Evolutionary conservation across 305 asterid species (phyloP).

Genomic region (Rubia peregrina): DNA sequence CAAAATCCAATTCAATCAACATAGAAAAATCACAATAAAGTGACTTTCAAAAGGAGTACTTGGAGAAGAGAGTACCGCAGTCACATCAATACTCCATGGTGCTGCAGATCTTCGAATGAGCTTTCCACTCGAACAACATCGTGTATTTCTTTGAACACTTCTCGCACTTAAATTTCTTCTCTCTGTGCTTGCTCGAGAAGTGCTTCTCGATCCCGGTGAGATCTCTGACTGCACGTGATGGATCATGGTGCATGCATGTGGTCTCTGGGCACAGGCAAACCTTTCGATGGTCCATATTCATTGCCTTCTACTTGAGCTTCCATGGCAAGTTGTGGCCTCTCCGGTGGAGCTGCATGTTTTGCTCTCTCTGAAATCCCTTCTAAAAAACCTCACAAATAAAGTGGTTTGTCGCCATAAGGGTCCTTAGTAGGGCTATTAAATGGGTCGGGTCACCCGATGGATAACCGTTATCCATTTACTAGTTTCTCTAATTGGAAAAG

Average conservation of each 20-base stretch:
- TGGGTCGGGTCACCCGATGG: too few species aligned
- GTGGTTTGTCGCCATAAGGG: conserved; percentile 51
- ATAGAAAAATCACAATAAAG: too few species aligned
- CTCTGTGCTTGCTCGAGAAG: conserved; percentile 57
- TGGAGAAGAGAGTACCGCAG: too few species aligned
- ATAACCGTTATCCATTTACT: too few species aligned
- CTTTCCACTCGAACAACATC: conserved; percentile 58
- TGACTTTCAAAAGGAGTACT: too few species aligned
- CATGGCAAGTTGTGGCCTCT: conserved; percentile 66
- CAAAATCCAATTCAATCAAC: too few species aligned
- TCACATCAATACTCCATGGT: conserved; percentile 58
- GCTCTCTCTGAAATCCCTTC: conserved; percentile 66
- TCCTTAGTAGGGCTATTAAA: too few species aligned
- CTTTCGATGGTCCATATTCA: conserved; percentile 34
- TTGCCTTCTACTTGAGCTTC: conserved; percentile 48
- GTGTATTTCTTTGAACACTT: conserved; percentile 62
- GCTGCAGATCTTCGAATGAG: conserved; percentile 61
- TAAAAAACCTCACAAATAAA: conserved; percentile 61
- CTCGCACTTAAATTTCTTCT: conserved; percentile 52
- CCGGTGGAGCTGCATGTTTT: conserved; percentile 54
- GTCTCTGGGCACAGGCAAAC: conserved; percentile 56
- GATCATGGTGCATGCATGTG: conserved; percentile 50
- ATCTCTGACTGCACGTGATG: conserved; percentile 53
- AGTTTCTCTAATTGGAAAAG: too few species aligned
- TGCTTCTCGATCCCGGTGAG: conserved; percentile 59